Evolutionary conservation across 306 rosid genomes (phyloP).

Genomic region (Trichosanthes cucumerina): DNA sequence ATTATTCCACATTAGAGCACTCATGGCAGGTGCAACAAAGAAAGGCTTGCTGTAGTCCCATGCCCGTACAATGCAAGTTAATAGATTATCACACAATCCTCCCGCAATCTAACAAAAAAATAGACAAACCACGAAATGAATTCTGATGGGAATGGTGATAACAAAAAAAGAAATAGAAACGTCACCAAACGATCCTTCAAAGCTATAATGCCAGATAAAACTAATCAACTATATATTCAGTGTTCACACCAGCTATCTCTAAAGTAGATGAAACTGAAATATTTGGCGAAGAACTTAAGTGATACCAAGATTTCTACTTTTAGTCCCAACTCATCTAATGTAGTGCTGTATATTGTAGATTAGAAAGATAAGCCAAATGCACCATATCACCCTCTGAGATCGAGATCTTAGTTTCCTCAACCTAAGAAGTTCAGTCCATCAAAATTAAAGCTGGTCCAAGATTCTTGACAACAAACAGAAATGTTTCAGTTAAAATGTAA

Average conservation of each 20-base stretch:
- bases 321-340: not conserved
- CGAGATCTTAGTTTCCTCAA: not conserved
- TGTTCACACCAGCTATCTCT: not conserved
- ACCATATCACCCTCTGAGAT: not conserved
- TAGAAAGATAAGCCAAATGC: not conserved
- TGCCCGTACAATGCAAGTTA: conserved; percentile 63
- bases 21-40: conserved; percentile 81
- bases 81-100: conserved; percentile 74
- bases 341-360: not conserved
- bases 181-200: not conserved
- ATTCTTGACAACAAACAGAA: not conserved
- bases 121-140: not conserved
- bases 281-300: not conserved
- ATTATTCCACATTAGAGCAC: conserved; percentile 51
- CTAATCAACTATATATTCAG: not conserved
- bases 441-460: not conserved
- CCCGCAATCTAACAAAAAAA: conserved; percentile 46
- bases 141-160: not conserved
- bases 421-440: not conserved
- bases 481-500: not conserved
- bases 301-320: not conserved
- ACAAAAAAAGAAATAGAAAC: not conserved
- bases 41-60: conserved; percentile 77
- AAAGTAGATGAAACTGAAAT: not conserved
- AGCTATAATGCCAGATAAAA: not conserved